Conservation (phyloP, 2,329 filamentous ascomycete genomes). For the Exophiala xenobiotica region DNA sequence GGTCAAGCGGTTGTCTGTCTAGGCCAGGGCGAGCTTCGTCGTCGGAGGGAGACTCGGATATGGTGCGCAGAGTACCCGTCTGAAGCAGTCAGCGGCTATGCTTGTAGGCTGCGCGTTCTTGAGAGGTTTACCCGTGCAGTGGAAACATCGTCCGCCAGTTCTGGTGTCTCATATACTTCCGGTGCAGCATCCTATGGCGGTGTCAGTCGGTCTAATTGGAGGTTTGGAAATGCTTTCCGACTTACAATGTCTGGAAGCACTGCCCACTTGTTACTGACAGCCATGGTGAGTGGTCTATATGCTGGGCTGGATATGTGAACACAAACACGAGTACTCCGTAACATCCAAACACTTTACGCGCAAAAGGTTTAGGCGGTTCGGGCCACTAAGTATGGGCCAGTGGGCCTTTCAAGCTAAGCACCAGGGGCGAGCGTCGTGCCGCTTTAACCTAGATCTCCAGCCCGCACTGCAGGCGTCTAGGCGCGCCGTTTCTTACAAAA, state of each 20-base stretch:
- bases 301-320: too few species aligned
- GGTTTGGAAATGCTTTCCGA: constrained; percentile 13
- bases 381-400: too few species aligned
- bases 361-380: too few species aligned
- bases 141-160: constrained; percentile 84
- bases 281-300: constrained; percentile 51
- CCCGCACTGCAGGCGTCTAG: too few species aligned
- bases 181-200: constrained; percentile 74
- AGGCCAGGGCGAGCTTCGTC: constrained; percentile 64
- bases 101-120: too few species aligned
- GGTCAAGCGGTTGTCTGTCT: constrained; percentile 71
- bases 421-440: too few species aligned
- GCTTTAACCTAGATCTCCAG: too few species aligned
- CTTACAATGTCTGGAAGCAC: constrained; percentile 73
- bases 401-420: too few species aligned
- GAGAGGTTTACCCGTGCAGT: constrained; percentile 72
- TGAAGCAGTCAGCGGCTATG: too few species aligned
- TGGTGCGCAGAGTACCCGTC: constrained; percentile 56
- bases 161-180: constrained; percentile 95
- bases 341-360: too few species aligned
- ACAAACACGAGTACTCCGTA: too few species aligned
- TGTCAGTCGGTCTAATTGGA: constrained; percentile 22
- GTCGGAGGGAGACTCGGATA: constrained; percentile 45
- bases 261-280: constrained; percentile 77
- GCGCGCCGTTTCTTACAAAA: too few species aligned